These are phyloP conservation scores for Aphanomyces stellatus DNA, from an alignment of 352 stramenopile species.

Conservation along the genomic window DNA sequence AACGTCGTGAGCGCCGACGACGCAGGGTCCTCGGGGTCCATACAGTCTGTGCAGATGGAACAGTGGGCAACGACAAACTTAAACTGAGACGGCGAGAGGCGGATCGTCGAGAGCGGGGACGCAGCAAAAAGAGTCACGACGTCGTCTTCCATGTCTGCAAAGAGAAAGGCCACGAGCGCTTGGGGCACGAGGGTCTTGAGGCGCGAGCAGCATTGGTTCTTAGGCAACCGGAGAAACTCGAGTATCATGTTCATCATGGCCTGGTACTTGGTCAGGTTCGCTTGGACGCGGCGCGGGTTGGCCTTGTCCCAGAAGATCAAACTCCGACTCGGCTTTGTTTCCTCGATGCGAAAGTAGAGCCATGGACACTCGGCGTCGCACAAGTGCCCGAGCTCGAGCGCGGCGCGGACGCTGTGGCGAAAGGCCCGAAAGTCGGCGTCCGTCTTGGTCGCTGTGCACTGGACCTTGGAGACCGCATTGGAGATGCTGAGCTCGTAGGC, in stretches of 20 bases:
- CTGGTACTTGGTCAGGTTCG: neutral
- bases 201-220: neutral
- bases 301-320: neutral
- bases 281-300: neutral
- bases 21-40: neutral
- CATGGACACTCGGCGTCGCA: conserved; percentile 1
- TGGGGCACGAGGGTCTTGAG: neutral
- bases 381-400: neutral
- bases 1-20: neutral
- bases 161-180: neutral
- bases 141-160: neutral
- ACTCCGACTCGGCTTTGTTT: neutral
- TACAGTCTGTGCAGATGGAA: neutral
- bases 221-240: neutral
- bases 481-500: neutral
- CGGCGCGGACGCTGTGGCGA: neutral
- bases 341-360: neutral
- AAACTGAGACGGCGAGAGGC: neutral
- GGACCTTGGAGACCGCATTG: neutral
- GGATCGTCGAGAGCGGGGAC: neutral
- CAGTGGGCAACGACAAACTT: neutral
- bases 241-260: neutral
- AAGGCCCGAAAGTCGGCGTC: neutral
- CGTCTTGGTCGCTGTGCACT: neutral
- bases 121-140: neutral